phyloP scores from a whole-genome alignment of 345 rosid genomes.

The Ceriops zippeliana region DNA sequence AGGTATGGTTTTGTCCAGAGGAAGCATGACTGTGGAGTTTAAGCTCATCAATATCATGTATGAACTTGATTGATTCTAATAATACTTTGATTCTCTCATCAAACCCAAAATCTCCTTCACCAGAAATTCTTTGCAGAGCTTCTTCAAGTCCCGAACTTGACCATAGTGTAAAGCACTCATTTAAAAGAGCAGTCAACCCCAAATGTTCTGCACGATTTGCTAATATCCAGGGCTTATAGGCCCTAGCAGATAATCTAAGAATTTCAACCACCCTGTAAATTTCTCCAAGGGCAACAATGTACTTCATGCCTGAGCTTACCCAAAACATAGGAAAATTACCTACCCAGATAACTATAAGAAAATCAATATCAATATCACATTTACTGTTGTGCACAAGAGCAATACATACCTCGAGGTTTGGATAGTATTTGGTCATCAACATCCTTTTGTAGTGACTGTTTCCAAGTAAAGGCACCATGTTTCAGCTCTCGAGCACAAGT shows the following conservation, averaged over 20 bases:
- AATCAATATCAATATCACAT: neutral
- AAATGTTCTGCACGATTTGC: slow-evolving; percentile 34
- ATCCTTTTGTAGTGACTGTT: slow-evolving; percentile 45
- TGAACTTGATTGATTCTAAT: slow-evolving; percentile 44
- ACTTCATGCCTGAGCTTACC: slow-evolving; percentile 51
- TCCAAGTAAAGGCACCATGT: slow-evolving; percentile 80
- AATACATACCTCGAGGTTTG: slow-evolving; percentile 50
- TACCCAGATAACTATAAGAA: neutral
- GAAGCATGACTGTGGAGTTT: slow-evolving; percentile 40
- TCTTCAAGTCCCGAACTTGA: slow-evolving; percentile 68
- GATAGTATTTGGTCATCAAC: slow-evolving; percentile 44
- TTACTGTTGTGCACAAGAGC: neutral
- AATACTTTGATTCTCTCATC: slow-evolving; percentile 30
- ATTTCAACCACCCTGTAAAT: slow-evolving; percentile 70
- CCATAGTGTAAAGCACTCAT: slow-evolving; percentile 63
- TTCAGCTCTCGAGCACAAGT: slow-evolving; percentile 66
- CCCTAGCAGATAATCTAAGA: slow-evolving; percentile 51
- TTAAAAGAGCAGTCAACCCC: slow-evolving; percentile 38
- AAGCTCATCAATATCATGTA: slow-evolving; percentile 42
- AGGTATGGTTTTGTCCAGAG: slow-evolving; percentile 46
- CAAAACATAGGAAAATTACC: slow-evolving; percentile 1
- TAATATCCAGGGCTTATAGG: slow-evolving; percentile 77
- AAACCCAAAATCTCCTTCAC: slow-evolving; percentile 23
- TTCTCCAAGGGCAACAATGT: slow-evolving; percentile 68
- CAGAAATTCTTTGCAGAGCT: slow-evolving; percentile 48